Evolutionary conservation across 805 yeast genomes (phyloP).

Genomic region (Peterozyma toletana): DNA sequence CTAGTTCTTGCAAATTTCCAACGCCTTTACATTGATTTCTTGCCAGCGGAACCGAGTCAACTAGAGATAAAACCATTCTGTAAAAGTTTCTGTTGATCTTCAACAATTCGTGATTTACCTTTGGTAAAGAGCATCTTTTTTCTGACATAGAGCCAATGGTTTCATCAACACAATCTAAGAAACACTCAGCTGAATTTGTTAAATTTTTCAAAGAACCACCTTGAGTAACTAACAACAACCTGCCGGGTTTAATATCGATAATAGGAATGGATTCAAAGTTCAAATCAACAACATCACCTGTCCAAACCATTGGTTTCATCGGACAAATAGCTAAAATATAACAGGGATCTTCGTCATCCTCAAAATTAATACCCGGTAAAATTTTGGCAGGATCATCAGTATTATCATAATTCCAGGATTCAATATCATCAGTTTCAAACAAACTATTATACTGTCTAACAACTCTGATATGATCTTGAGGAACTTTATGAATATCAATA

Average conservation of each 20-base stretch:
- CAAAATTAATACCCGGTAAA: slow-evolving; percentile 12
- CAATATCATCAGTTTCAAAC: slow-evolving; percentile 17
- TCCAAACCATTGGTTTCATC: slow-evolving; percentile 85
- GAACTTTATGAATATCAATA: slow-evolving; percentile 33
- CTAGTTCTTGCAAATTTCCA: slow-evolving; percentile 66
- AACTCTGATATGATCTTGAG: slow-evolving; percentile 22
- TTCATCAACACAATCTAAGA: slow-evolving; percentile 51
- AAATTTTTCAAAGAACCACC: slow-evolving; percentile 55
- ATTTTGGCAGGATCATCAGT: slow-evolving; percentile 5
- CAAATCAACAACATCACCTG: slow-evolving; percentile 63
- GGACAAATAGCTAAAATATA: slow-evolving; percentile 73
- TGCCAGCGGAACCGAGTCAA: slow-evolving; percentile 50
- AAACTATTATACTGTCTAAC: slow-evolving; percentile 19
- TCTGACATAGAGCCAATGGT: slow-evolving; percentile 46
- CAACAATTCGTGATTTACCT: slow-evolving; percentile 67
- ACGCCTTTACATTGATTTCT: slow-evolving; percentile 48
- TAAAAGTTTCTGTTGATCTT: slow-evolving; percentile 61
- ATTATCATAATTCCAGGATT: background rate
- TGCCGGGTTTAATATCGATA: slow-evolving; percentile 59
- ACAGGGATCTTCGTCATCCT: slow-evolving; percentile 31
- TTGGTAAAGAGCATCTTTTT: slow-evolving; percentile 61
- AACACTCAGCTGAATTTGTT: slow-evolving; percentile 46
- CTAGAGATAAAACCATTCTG: slow-evolving; percentile 55
- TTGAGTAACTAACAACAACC: slow-evolving; percentile 58
- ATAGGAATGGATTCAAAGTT: slow-evolving; percentile 38